Percentiles rank a stretch among this genome's conserved stretches.
These are phyloP conservation scores for Pouteria campechiana DNA, from an alignment of 179 eudicot species.

Conservation along the genomic window DNA sequence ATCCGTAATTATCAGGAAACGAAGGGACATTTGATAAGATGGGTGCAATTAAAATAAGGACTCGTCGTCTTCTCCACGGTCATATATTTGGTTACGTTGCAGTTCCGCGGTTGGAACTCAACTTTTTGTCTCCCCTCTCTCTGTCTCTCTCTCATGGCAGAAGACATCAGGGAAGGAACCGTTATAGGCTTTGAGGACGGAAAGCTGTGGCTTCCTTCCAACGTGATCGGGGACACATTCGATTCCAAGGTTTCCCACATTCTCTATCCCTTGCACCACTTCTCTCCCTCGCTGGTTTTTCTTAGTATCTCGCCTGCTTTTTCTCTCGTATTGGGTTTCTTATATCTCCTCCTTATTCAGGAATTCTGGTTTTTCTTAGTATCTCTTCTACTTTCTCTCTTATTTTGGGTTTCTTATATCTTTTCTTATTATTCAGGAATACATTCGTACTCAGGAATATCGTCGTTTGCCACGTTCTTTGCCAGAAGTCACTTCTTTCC, in stretches of 20 bases:
- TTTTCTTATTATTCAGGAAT: conserved; percentile 4
- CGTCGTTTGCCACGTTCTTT: neutral
- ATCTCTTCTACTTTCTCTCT: neutral
- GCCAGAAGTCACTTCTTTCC: no score
- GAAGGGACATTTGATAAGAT: no score
- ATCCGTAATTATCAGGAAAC: no score
- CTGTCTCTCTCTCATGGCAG: conserved; percentile 28
- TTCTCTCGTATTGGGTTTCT: neutral
- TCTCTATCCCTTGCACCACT: neutral
- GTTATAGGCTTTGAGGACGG: conserved; percentile 28
- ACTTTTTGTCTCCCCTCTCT: conserved; percentile 6
- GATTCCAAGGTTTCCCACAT: conserved; percentile 7
- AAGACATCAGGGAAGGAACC: conserved; percentile 5
- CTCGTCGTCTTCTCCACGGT: neutral
- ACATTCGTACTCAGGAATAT: conserved; percentile 2
- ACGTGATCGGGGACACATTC: conserved; percentile 21
- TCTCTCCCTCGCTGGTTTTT: neutral
- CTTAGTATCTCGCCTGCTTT: neutral
- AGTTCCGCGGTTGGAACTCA: conserved; percentile 51
- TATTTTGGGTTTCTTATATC: neutral
- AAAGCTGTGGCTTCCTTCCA: conserved; percentile 29
- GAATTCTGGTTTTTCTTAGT: neutral
- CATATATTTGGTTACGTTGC: conserved; percentile 35
- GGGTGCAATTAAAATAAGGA: no score
- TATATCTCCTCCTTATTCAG: conserved; percentile 4